phyloP scores from a whole-genome alignment of 2,329 filamentous ascomycete species.

The Cytospora schulzeri region DNA sequence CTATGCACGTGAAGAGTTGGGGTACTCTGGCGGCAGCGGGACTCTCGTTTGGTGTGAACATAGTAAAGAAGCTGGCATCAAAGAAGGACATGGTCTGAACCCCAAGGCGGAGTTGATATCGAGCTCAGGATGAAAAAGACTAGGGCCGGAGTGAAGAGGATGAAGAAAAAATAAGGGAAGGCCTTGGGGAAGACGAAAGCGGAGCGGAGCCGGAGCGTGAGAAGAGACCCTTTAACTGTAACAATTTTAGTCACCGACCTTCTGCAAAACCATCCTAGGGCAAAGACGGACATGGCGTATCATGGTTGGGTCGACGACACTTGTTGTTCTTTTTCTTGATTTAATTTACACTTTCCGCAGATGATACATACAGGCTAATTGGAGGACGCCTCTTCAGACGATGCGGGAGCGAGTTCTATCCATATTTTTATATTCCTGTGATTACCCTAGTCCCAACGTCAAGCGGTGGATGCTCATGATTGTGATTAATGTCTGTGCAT shows the following conservation, averaged over 20 bases:
- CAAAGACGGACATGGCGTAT: conserved; percentile 22
- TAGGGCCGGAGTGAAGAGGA: background rate
- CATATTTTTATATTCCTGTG: background rate
- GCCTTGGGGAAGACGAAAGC: background rate
- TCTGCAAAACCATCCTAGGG: conserved; percentile 24
- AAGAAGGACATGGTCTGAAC: background rate
- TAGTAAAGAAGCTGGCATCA: conserved; percentile 8
- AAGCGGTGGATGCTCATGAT: background rate
- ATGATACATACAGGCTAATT: background rate
- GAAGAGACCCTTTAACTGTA: conserved; percentile 21
- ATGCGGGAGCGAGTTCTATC: background rate
- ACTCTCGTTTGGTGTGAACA: conserved; percentile 9
- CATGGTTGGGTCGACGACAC: conserved; percentile 24
- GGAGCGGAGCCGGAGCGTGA: background rate
- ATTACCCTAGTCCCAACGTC: background rate
- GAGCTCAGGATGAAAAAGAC: background rate
- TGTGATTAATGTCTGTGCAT: too few relatives aligned
- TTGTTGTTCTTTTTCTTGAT: conserved; percentile 28
- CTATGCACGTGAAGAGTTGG: conserved; percentile 7
- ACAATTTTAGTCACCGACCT: conserved; percentile 26
- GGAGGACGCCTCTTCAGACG: background rate
- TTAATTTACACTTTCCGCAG: conserved; percentile 6
- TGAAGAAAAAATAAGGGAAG: conserved; percentile 1
- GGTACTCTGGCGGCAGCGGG: conserved; percentile 12
- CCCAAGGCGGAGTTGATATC: conserved; percentile 1